Conservation (phyloP, 495 filamentous ascomycete species). For the Paragyromitra xinjiangensis region DNA sequence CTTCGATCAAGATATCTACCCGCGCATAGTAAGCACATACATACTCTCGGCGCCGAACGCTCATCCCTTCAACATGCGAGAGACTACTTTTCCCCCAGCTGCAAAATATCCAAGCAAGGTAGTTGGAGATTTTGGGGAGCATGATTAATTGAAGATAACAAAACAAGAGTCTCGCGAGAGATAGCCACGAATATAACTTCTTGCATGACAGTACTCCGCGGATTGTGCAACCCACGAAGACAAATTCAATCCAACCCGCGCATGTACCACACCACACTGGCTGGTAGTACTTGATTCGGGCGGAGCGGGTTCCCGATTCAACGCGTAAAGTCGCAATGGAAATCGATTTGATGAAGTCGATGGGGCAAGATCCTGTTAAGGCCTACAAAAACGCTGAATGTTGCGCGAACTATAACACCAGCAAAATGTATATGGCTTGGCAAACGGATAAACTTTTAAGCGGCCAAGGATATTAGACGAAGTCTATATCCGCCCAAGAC, state of each 20-base stretch:
- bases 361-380: slow-evolving; percentile 8
- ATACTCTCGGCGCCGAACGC: background rate
- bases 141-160: slow-evolving; percentile 17
- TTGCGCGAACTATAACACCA: background rate
- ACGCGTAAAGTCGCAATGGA: background rate
- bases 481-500: background rate
- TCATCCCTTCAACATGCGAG: background rate
- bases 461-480: slow-evolving; percentile 6
- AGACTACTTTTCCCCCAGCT: background rate
- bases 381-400: background rate
- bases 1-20: background rate
- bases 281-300: slow-evolving; percentile 15
- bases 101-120: background rate
- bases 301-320: slow-evolving; percentile 1
- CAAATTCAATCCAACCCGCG: background rate
- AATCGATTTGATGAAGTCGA: slow-evolving; percentile 14
- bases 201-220: slow-evolving; percentile 5
- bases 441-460: slow-evolving; percentile 30
- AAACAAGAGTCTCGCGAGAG: background rate
- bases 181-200: background rate
- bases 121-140: background rate
- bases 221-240: slow-evolving; percentile 14
- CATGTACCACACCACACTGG: slow-evolving; percentile 4
- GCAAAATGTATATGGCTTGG: background rate
- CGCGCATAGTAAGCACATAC: background rate